phyloP scores from a whole-genome alignment of 2,329 filamentous ascomycete species.

The Metarhizium robertsii region DNA sequence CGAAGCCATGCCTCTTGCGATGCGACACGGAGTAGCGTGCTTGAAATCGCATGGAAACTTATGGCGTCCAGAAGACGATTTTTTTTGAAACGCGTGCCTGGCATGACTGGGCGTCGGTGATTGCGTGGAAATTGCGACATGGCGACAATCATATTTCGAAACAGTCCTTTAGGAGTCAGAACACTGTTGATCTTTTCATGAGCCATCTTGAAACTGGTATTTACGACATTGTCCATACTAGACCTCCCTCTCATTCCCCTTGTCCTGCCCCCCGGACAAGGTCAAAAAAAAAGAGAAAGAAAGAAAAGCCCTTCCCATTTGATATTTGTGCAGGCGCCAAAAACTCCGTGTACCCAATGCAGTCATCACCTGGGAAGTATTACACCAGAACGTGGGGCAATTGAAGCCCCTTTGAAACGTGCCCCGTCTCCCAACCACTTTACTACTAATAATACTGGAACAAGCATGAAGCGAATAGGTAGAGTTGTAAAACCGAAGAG shows the following conservation, averaged over 20 bases:
- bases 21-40: too few species aligned
- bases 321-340: background rate
- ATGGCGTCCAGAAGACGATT: too few species aligned
- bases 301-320: background rate
- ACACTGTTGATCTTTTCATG: background rate
- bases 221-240: background rate
- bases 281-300: too few species aligned
- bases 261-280: too few species aligned
- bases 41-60: too few species aligned
- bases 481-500: conserved; percentile 1
- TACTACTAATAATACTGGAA: background rate
- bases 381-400: background rate
- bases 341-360: background rate
- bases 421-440: background rate
- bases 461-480: background rate
- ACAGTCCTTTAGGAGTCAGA: too few species aligned
- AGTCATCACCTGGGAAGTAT: background rate
- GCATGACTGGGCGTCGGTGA: too few species aligned
- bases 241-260: too few species aligned
- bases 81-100: background rate
- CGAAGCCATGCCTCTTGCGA: too few species aligned
- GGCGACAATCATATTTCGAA: background rate
- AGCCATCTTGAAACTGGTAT: background rate
- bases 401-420: background rate
- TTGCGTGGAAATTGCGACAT: too few species aligned